Conservation (phyloP, 306 rosid genomes). For the Aeschynomene evenia region DNA sequence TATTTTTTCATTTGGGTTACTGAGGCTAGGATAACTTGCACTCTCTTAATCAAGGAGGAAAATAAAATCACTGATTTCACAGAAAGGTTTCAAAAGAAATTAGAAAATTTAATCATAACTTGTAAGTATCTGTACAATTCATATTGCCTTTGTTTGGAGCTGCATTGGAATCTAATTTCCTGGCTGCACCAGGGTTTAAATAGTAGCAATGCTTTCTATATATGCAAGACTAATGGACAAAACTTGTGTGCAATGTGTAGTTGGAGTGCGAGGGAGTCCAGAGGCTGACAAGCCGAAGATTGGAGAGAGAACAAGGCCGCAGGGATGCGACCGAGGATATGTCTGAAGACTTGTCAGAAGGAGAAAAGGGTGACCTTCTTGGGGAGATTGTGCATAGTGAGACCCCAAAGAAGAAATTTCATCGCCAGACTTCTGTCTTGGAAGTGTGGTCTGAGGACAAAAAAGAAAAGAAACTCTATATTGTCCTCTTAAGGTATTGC, state of each 20-base stretch:
- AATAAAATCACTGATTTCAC: not conserved
- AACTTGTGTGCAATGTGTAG: slow-evolving; percentile 39
- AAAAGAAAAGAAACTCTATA: slow-evolving; percentile 74
- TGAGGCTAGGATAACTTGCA: not conserved
- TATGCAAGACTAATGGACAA: slow-evolving; percentile 20
- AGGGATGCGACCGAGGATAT: slow-evolving; percentile 80
- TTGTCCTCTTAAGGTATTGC: slow-evolving; percentile 70
- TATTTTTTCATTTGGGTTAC: not conserved
- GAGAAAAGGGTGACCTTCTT: slow-evolving; percentile 68
- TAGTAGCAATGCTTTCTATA: slow-evolving; percentile 2
- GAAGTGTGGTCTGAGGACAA: slow-evolving; percentile 93
- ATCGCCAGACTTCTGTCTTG: slow-evolving; percentile 55
- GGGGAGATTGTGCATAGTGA: slow-evolving; percentile 51
- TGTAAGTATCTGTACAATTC: not conserved
- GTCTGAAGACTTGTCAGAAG: slow-evolving; percentile 90
- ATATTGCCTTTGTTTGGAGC: not conserved
- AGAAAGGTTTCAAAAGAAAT: not conserved
- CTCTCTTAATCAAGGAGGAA: not conserved
- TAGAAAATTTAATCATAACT: not conserved
- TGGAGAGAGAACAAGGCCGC: slow-evolving; percentile 87
- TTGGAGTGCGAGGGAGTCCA: slow-evolving; percentile 82
- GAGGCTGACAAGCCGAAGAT: slow-evolving; percentile 51
- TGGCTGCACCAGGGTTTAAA: not conserved
- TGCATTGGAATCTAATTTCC: not conserved
- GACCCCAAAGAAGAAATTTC: slow-evolving; percentile 47